Conservation (phyloP, 176 grass and related monocot species). For the Zoysia pacifica region DNA sequence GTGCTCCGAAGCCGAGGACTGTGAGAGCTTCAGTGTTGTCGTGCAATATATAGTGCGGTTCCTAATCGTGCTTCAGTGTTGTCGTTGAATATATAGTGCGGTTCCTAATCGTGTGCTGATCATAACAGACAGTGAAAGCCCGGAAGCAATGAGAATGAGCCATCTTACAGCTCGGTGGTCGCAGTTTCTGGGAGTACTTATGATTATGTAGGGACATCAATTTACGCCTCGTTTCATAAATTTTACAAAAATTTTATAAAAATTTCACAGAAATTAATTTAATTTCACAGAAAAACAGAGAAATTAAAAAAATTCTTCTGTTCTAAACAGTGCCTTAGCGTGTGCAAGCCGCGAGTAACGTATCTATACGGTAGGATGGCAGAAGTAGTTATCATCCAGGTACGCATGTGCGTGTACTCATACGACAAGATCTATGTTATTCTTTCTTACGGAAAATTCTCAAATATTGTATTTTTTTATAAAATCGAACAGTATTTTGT, state of each 20-base stretch:
- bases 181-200: not conserved
- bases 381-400: not conserved
- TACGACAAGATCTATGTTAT: not conserved
- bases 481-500: too few species aligned
- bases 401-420: constrained; percentile 20
- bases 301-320: too few species aligned
- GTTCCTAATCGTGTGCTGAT: not conserved
- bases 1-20: constrained; percentile 7
- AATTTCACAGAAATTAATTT: too few species aligned
- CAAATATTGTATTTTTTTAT: too few species aligned
- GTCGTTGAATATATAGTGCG: constrained; percentile 37
- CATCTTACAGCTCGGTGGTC: constrained; percentile 2
- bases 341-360: not conserved
- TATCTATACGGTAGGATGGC: not conserved
- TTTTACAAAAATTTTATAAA: too few species aligned
- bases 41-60: constrained; percentile 37
- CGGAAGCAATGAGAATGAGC: not conserved
- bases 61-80: constrained; percentile 12
- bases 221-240: not conserved
- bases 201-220: not conserved
- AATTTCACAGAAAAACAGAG: too few species aligned
- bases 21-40: constrained; percentile 16
- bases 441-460: too few species aligned
- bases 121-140: not conserved
- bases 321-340: too few species aligned